Evolutionary conservation across 805 yeast genomes (phyloP).

Genomic region (Ogataea paraovalis): DNA sequence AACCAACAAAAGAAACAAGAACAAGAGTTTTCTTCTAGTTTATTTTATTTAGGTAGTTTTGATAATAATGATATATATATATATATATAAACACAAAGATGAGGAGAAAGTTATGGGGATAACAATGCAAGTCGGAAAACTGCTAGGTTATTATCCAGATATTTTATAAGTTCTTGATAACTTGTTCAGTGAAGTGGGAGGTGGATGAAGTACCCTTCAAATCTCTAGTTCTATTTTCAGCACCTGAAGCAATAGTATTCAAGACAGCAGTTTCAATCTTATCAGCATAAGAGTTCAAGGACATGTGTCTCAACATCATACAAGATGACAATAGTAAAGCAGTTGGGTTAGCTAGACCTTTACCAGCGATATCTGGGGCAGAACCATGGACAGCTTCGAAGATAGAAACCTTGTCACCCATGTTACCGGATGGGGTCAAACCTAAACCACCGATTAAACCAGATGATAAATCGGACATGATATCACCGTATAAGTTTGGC

Average conservation of each 20-base stretch:
- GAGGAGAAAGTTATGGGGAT: neutral
- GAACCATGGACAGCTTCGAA: slow-evolving; percentile 99
- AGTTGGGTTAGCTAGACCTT: slow-evolving; percentile 98
- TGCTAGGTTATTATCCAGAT: too few relatives aligned
- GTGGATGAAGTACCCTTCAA: slow-evolving; percentile 91
- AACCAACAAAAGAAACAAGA: neutral
- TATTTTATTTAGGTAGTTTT: neutral
- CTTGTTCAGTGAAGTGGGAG: slow-evolving; percentile 84
- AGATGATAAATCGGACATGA: slow-evolving; percentile 94
- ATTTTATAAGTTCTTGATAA: slow-evolving; percentile 70
- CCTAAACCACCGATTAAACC: slow-evolving; percentile 99
- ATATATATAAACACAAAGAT: neutral
- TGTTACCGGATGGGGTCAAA: slow-evolving; percentile 98
- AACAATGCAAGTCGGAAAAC: too few relatives aligned
- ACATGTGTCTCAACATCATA: slow-evolving; percentile 99
- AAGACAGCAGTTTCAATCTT: slow-evolving; percentile 84
- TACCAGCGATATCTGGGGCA: slow-evolving; percentile 99
- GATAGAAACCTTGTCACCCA: slow-evolving; percentile 97
- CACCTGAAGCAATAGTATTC: slow-evolving; percentile 89
- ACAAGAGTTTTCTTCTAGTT: neutral
- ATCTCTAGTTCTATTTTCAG: slow-evolving; percentile 95
- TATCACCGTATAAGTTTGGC: slow-evolving; percentile 99
- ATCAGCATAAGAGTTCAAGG: slow-evolving; percentile 75
- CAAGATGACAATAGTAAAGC: slow-evolving; percentile 92
- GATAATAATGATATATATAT: neutral